Conservation (phyloP, 1,139 yeast species). For the Spencermartinsiella ligniputridi region DNA sequence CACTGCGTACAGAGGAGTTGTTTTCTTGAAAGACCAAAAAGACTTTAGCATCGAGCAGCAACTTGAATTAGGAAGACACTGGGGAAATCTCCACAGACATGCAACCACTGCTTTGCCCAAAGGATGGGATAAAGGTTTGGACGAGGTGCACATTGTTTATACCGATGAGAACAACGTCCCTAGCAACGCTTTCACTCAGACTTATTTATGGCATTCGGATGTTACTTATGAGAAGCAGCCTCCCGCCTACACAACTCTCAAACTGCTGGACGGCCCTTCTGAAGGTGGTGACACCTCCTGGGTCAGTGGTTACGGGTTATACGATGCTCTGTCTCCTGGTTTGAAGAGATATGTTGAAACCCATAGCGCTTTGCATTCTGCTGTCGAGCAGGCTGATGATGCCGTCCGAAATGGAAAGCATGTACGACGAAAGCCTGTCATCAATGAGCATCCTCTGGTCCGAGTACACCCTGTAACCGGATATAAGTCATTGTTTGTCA, state of each 20-base stretch:
- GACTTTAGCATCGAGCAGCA: slow-evolving; percentile 44
- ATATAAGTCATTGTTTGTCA: slow-evolving; percentile 54
- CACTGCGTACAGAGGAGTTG: slow-evolving; percentile 64
- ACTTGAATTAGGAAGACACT: slow-evolving; percentile 57
- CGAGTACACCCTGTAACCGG: slow-evolving; percentile 68
- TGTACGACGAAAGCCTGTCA: slow-evolving; percentile 59
- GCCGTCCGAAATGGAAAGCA: slow-evolving; percentile 53
- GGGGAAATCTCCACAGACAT: slow-evolving; percentile 67
- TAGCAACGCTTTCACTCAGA: slow-evolving; percentile 27
- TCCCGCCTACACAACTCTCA: slow-evolving; percentile 60
- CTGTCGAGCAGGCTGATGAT: slow-evolving; percentile 60
- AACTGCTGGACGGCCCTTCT: slow-evolving; percentile 57
- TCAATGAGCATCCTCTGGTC: slow-evolving; percentile 59
- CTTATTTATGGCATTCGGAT: slow-evolving; percentile 58
- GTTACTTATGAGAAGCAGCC: slow-evolving; percentile 69
- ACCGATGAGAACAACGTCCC: slow-evolving; percentile 30
- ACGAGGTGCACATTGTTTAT: slow-evolving; percentile 57
- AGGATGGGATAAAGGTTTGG: slow-evolving; percentile 40
- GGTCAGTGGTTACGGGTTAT: slow-evolving; percentile 61
- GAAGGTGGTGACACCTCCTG: slow-evolving; percentile 75
- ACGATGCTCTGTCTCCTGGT: slow-evolving; percentile 60
- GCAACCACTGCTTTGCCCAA: slow-evolving; percentile 70
- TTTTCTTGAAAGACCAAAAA: slow-evolving; percentile 57
- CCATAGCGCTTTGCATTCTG: slow-evolving; percentile 62
- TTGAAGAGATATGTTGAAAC: slow-evolving; percentile 53